Evolutionary conservation across 2,329 filamentous ascomycete genomes (phyloP), one percentile per base, ranked within the genome.

Genomic region (Eutypa lata): DNA sequence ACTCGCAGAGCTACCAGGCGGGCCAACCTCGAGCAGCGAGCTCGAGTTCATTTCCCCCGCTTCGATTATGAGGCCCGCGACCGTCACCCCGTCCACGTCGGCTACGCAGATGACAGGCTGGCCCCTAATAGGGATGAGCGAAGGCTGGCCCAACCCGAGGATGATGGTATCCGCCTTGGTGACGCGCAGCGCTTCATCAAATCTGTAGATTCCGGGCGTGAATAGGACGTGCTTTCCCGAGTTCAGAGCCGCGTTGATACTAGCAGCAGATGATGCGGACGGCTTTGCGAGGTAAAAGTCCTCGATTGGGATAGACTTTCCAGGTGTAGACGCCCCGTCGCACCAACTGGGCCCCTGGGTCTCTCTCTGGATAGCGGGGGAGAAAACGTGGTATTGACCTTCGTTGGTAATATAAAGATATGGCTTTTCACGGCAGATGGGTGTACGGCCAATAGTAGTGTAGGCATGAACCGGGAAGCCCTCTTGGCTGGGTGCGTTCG

Each of bases 41-140:
- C 59, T 59, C 8, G 66, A 67, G 19, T 56, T 61, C 21, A 55
- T 35, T 33, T 63, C 55, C 19, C 63, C 57, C 13, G 67, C 67
- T 42, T 69, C 67, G 43, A 69, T 62, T 22, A 69, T 69, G 18
- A 69, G 57, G 16, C 67, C 63, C 10, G 67, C 66, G 43, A 69
- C 48, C 8, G 64, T 67, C 11, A 69, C 65, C 1, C 67, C 66
- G 49, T 64, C 61, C 6, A 69, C 60, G 45, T 69, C 66, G 7
- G 58, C 65, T 13, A 68, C 57, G 2, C 50, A 53, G 24, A 69
- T 49, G 11, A 56, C 66, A 13, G 67, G 48, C 26, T 50, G 54
- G 2, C 67, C 67, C 21, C 48, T 58, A 7, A 49, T 51, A 2
- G 66, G 67, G 31, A 68, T 55, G 38, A 69, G 64, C 7, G 67